Evolutionary conservation across 2,329 filamentous ascomycete genomes (phyloP).

Genomic region (Gaeumannomyces sp.): DNA sequence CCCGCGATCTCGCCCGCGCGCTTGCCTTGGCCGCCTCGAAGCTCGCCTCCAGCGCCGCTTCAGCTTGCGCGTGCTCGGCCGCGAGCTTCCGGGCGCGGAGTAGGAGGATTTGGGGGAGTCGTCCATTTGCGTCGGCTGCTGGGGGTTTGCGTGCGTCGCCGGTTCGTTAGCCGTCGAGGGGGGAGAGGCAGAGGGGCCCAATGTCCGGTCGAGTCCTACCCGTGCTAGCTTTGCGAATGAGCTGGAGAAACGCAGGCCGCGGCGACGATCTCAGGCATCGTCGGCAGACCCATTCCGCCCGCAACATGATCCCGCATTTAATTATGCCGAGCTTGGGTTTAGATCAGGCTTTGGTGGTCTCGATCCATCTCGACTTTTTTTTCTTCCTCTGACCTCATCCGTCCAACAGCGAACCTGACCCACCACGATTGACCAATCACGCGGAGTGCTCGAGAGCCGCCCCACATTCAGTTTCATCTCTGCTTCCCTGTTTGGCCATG

Average conservation of each 20-base stretch:
- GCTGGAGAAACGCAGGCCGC: slow-evolving; percentile 23
- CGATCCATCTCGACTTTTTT: slow-evolving; percentile 2
- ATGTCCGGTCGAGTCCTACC: slow-evolving; percentile 24
- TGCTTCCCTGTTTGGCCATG: no score
- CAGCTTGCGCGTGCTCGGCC: slow-evolving; percentile 51
- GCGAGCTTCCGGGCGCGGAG: slow-evolving; percentile 52
- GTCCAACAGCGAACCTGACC: background rate
- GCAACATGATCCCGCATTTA: slow-evolving; percentile 25
- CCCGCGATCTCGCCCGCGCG: slow-evolving; percentile 55
- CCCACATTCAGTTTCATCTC: no score
- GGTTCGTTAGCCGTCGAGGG: background rate
- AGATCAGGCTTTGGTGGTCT: background rate
- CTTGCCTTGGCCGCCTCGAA: slow-evolving; percentile 53
- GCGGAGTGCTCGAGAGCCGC: background rate
- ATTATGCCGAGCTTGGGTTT: background rate
- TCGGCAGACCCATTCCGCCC: slow-evolving; percentile 47
- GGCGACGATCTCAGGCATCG: slow-evolving; percentile 37
- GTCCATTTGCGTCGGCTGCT: slow-evolving; percentile 19
- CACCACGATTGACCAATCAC: background rate
- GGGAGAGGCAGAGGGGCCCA: background rate
- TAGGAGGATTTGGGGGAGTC: slow-evolving; percentile 49
- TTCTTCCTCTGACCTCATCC: background rate
- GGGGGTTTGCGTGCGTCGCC: slow-evolving; percentile 14
- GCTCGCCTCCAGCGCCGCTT: slow-evolving; percentile 39
- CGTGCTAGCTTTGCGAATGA: slow-evolving; percentile 38